Evolutionary conservation across 768 basidiomycete genomes (phyloP).

Genomic region (Gymnopilus junonius): DNA sequence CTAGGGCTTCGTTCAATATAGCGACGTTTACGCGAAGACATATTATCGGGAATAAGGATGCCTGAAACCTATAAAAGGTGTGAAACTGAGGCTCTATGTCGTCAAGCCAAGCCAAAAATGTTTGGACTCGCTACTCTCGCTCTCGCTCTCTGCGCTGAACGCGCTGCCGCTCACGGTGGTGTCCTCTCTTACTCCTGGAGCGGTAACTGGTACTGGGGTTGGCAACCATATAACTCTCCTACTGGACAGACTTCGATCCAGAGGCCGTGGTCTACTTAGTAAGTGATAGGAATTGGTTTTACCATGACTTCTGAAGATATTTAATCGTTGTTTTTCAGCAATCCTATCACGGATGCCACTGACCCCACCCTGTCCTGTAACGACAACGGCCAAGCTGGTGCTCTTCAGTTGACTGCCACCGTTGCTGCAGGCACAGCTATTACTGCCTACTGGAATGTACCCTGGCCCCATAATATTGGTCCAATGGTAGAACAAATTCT

Average conservation of each 20-base stretch:
- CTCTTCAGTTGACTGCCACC: constrained; percentile 45
- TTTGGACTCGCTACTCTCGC: constrained; percentile 33
- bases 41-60: constrained; percentile 10
- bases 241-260: constrained; percentile 46
- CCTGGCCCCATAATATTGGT: constrained; percentile 49
- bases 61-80: constrained; percentile 21
- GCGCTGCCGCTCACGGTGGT: constrained; percentile 46
- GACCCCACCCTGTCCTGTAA: constrained; percentile 48
- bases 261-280: constrained; percentile 51
- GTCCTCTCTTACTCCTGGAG: constrained; percentile 44
- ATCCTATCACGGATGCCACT: constrained; percentile 45
- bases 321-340: constrained; percentile 25
- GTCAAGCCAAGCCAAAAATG: constrained; percentile 28
- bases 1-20: constrained; percentile 9
- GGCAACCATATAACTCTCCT: constrained; percentile 46
- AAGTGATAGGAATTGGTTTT: constrained; percentile 8
- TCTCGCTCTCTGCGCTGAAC: constrained; percentile 31
- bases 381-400: constrained; percentile 45
- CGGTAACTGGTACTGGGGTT: constrained; percentile 45
- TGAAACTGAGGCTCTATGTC: constrained; percentile 1
- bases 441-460: constrained; percentile 49
- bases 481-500: constrained; percentile 38
- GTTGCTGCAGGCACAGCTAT: constrained; percentile 47
- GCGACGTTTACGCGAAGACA: constrained; percentile 24
- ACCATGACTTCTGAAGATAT: not conserved